Conservation (phyloP, 305 asterid species). For the Solanum chacoense region DNA sequence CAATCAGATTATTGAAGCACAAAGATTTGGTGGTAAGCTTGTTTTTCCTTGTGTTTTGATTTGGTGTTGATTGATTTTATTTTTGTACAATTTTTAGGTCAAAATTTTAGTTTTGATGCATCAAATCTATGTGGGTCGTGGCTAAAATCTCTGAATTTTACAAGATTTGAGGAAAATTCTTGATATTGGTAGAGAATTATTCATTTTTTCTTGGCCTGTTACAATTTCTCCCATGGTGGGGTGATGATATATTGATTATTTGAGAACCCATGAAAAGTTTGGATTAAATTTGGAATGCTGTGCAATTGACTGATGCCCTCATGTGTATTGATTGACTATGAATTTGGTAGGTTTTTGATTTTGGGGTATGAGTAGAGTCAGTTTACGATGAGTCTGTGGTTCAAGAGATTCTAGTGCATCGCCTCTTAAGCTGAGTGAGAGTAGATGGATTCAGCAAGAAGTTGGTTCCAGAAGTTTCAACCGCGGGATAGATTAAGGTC, state of each 20-base stretch:
- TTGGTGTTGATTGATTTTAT: not conserved
- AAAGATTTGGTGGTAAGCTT: slow-evolving; percentile 53
- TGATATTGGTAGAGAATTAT: not conserved
- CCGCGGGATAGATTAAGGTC: slow-evolving; percentile 67
- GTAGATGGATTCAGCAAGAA: slow-evolving; percentile 75
- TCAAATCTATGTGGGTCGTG: slow-evolving; percentile 18
- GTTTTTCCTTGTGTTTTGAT: slow-evolving; percentile 5
- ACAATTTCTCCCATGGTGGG: not conserved
- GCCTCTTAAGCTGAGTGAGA: slow-evolving; percentile 27
- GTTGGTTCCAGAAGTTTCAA: slow-evolving; percentile 83
- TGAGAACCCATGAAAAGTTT: not conserved
- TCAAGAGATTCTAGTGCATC: slow-evolving; percentile 7
- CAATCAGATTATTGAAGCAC: slow-evolving; percentile 13
- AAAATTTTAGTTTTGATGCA: slow-evolving; percentile 5
- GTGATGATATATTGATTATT: not conserved
- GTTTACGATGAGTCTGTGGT: slow-evolving; percentile 26
- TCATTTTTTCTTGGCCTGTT: not conserved
- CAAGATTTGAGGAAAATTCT: not conserved
- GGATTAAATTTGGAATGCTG: not conserved
- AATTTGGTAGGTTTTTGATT: slow-evolving; percentile 17
- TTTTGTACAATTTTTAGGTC: not conserved
- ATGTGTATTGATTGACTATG: not conserved
- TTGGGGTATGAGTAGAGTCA: slow-evolving; percentile 8
- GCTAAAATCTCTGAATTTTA: not conserved
- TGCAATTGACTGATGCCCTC: not conserved